Evolutionary conservation across 2,329 filamentous ascomycete species (phyloP).

Genomic region (Septoria petroselini): DNA sequence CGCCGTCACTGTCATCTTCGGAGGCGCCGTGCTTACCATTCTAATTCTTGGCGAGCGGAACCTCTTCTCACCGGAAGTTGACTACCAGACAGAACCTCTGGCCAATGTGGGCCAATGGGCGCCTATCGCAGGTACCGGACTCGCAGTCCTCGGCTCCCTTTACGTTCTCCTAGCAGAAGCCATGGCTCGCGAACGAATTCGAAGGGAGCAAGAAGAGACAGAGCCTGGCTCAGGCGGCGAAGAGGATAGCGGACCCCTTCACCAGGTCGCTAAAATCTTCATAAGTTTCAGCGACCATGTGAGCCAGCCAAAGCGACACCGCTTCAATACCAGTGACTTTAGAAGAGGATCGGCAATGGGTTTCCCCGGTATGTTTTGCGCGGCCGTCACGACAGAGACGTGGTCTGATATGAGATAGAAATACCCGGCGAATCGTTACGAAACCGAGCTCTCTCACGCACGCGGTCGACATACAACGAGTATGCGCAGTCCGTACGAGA

Average conservation of each 20-base stretch:
- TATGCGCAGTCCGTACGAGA: slow-evolving; percentile 9
- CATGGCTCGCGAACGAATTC: slow-evolving; percentile 23
- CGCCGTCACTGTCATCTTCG: slow-evolving; percentile 60
- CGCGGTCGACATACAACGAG: slow-evolving; percentile 15
- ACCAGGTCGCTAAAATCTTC: slow-evolving; percentile 46
- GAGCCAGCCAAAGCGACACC: slow-evolving; percentile 49
- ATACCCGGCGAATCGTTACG: slow-evolving; percentile 54
- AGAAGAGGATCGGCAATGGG: slow-evolving; percentile 46
- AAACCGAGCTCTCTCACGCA: slow-evolving; percentile 38
- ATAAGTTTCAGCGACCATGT: slow-evolving; percentile 47
- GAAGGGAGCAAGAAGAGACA: slow-evolving; percentile 17
- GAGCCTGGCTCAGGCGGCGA: slow-evolving; percentile 6
- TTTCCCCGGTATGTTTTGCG: too few relatives aligned
- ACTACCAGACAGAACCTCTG: slow-evolving; percentile 61
- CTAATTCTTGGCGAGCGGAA: slow-evolving; percentile 62
- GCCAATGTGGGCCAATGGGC: slow-evolving; percentile 61
- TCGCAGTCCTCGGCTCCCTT: slow-evolving; percentile 59
- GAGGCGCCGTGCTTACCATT: slow-evolving; percentile 57
- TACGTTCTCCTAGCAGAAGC: slow-evolving; percentile 51
- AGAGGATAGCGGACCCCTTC: slow-evolving; percentile 16
- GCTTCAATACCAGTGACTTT: slow-evolving; percentile 52
- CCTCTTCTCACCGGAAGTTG: slow-evolving; percentile 57
- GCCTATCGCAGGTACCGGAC: slow-evolving; percentile 56
- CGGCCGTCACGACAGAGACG: too few relatives aligned
- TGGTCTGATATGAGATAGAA: too few relatives aligned